Conservation (phyloP, 2,329 filamentous ascomycete species). For the Microdochium bolleyi region DNA sequence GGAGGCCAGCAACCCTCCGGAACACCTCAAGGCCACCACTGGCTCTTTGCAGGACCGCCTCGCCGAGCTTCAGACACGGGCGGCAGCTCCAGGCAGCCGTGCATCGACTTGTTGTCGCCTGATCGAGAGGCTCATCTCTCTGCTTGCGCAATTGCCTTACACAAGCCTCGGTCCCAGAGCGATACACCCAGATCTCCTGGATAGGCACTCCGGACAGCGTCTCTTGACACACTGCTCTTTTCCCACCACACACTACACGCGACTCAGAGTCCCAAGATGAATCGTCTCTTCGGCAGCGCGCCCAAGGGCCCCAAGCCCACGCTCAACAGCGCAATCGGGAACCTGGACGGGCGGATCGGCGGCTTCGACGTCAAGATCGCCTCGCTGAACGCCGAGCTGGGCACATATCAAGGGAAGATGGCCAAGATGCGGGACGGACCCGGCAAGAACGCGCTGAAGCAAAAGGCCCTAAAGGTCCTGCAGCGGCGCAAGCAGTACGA, state of each 20-base stretch:
- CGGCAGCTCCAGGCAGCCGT: no score
- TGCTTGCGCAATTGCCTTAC: no score
- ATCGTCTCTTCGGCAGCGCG: constrained; percentile 89
- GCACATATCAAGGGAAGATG: constrained; percentile 80
- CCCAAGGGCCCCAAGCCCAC: constrained; percentile 81
- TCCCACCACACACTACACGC: not conserved
- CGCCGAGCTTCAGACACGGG: no score
- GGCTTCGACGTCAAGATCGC: constrained; percentile 91
- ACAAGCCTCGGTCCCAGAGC: no score
- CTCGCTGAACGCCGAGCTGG: constrained; percentile 82
- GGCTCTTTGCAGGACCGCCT: not conserved
- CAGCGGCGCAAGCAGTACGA: constrained; percentile 94
- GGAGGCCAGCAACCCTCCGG: not conserved
- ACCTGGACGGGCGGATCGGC: constrained; percentile 58
- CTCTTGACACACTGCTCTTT: not conserved
- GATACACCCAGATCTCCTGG: no score
- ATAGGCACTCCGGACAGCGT: no score
- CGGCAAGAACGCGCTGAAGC: constrained; percentile 84
- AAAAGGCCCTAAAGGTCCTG: constrained; percentile 89
- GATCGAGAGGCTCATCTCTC: no score
- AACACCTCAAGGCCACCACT: no score
- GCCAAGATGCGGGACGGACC: constrained; percentile 92
- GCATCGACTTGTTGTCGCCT: no score
- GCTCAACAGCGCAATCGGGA: constrained; percentile 63
- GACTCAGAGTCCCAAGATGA: constrained; percentile 65